phyloP scores from a whole-genome alignment of 176 grass and related monocot species.

The Triticum monococcum region DNA sequence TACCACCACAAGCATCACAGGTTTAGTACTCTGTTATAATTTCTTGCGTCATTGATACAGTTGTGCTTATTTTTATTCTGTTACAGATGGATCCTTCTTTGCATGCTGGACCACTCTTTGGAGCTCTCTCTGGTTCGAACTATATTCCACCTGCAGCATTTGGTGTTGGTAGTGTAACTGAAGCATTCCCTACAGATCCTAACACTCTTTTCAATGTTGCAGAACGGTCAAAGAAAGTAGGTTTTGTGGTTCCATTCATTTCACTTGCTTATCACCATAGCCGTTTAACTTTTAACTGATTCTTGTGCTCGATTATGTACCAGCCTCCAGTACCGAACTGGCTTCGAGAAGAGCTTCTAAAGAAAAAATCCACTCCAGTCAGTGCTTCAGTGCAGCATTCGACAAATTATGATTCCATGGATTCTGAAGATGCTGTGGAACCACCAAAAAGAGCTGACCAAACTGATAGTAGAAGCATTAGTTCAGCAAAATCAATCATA shows the following conservation, averaged over 20 bases:
- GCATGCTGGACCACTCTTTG: slow-evolving; percentile 52
- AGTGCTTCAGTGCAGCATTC: slow-evolving; percentile 37
- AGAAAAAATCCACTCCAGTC: slow-evolving; percentile 63
- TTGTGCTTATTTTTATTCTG: slow-evolving; percentile 28
- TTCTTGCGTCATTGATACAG: neutral
- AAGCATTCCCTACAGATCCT: slow-evolving; percentile 55
- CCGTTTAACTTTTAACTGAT: slow-evolving; percentile 14
- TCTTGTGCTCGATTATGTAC: slow-evolving; percentile 32
- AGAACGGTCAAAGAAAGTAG: slow-evolving; percentile 87
- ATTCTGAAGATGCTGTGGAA: slow-evolving; percentile 56
- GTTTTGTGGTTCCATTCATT: neutral
- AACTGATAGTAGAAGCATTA: slow-evolving; percentile 58
- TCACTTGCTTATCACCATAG: slow-evolving; percentile 19
- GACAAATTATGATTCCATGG: slow-evolving; percentile 45
- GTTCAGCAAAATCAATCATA: slow-evolving; percentile 67
- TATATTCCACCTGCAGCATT: slow-evolving; percentile 70
- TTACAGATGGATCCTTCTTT: slow-evolving; percentile 67
- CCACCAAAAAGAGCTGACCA: slow-evolving; percentile 50
- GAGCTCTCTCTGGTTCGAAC: slow-evolving; percentile 47
- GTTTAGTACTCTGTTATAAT: slow-evolving; percentile 25
- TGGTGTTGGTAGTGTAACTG: slow-evolving; percentile 54
- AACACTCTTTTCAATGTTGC: slow-evolving; percentile 50
- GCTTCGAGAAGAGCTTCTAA: slow-evolving; percentile 97
- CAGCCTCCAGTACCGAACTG: slow-evolving; percentile 93
- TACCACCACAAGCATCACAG: slow-evolving; percentile 58